Evolutionary conservation across 345 rosid genomes (phyloP).

Genomic region (Erucastrum elatum): DNA sequence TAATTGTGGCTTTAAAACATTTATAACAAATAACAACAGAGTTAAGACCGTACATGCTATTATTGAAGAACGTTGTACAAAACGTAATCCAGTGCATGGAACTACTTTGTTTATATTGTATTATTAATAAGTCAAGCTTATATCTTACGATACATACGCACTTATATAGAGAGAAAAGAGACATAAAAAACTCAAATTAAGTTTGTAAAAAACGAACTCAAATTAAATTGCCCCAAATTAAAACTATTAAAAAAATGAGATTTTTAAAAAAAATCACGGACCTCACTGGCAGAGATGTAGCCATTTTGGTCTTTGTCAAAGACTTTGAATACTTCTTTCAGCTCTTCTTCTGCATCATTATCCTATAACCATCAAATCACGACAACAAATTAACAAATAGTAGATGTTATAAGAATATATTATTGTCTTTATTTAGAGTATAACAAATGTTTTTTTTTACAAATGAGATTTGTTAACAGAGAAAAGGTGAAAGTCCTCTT

Average conservation of each 20-base stretch:
- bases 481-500: neutral
- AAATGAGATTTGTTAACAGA: neutral
- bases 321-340: conserved; percentile 65
- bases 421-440: neutral
- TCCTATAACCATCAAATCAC: conserved; percentile 45
- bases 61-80: conserved; percentile 25
- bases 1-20: conserved; percentile 18
- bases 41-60: conserved; percentile 34
- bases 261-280: conserved; percentile 14
- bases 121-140: neutral
- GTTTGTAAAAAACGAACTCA: neutral
- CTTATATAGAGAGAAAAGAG: neutral
- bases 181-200: neutral
- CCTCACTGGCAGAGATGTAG: conserved; percentile 64
- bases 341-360: conserved; percentile 53
- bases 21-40: conserved; percentile 20
- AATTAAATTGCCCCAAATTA: neutral
- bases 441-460: neutral
- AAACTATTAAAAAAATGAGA: neutral
- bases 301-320: conserved; percentile 76
- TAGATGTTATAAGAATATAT: neutral
- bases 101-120: neutral
- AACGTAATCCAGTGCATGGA: conserved; percentile 29
- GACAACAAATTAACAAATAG: neutral
- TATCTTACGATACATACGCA: neutral